Percentiles rank a stretch among this genome's conserved stretches.
Conservation (phyloP, 352 stramenopile species). For the Phytophthora agathidicida region DNA sequence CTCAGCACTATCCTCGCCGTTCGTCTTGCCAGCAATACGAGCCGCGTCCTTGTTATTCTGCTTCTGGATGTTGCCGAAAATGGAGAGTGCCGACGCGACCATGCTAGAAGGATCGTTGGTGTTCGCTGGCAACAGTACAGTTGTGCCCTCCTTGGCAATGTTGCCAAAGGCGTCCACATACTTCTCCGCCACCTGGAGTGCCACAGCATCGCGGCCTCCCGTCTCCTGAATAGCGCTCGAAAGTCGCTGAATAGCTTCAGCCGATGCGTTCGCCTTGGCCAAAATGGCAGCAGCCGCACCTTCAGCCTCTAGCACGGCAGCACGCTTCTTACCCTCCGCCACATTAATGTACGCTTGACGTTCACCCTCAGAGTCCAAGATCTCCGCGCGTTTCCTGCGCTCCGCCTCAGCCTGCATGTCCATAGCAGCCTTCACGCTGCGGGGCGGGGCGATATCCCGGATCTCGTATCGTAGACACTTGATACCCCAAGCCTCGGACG, state of each 20-base stretch:
- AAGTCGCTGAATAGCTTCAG: constrained; percentile 78
- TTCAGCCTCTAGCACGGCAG: constrained; percentile 84
- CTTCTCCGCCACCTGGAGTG: constrained; percentile 91
- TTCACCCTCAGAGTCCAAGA: constrained; percentile 91
- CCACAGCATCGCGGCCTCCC: constrained; percentile 81
- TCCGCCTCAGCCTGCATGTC: constrained; percentile 94
- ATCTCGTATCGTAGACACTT: constrained; percentile 93
- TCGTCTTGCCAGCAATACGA: constrained; percentile 25
- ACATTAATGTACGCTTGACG: constrained; percentile 92
- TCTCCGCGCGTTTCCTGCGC: constrained; percentile 91
- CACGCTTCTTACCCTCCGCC: constrained; percentile 90
- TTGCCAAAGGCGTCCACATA: constrained; percentile 93
- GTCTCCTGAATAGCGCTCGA: constrained; percentile 69
- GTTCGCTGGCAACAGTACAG: constrained; percentile 82
- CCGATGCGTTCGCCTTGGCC: constrained; percentile 81
- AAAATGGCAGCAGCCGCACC: constrained; percentile 88
- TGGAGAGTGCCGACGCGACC: constrained; percentile 89
- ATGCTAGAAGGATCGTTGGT: constrained; percentile 87
- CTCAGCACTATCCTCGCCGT: constrained; percentile 10
- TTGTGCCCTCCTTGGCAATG: constrained; percentile 91
- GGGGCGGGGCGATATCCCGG: constrained; percentile 87
- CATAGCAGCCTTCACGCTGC: constrained; percentile 89
- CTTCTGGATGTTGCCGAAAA: constrained; percentile 91
- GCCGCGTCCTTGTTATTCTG: constrained; percentile 49
- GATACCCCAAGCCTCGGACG: constrained; percentile 90